Base-by-base conservation (phyloP, 306 rosid species). In the Cyclanthera cordifolia region DNA sequence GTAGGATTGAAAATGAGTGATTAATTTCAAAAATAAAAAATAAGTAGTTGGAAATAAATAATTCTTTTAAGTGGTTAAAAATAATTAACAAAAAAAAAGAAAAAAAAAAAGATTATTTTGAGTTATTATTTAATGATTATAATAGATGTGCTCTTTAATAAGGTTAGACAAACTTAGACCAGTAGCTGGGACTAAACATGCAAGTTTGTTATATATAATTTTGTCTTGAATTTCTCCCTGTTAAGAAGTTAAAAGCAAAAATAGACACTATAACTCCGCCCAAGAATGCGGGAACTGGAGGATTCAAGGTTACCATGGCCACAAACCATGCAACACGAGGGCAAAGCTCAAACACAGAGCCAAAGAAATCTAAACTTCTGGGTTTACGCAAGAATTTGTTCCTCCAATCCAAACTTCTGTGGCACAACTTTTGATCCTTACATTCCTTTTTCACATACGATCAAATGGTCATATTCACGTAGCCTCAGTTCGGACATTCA, bases 211-310 rank as follows among this genome's bases (percentile, higher is more conserved):
- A n/a, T n/a, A n/a, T n/a, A n/a, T n/a, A n/a, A n/a, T n/a, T n/a
- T n/a, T n/a, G n/a, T n/a, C n/a, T n/a, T n/a, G n/a, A n/a, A n/a
- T n/a, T n/a, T n/a, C 0, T 59, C 47, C 17, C 25, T 32, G 25
- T 17, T 43, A 34, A 37, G 51, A 19, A 17, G 60, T 6, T 17
- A 9, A 69, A 47, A 52, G 72, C 39, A 16, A 52, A 69, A 69
- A 49, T 49, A 69, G 72, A 48, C 60, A 51, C 60, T 50, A 30
- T 28, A 19, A 69, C 60, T 50, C 60, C 72, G 57, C 24, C 48
- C 72, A 53, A 69, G 17, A 69, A 69, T 69, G 72, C 49, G 60
- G 72, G 60, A 69, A 49, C 6, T 64, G 70, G 37, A 64, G 70
- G 24, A 49, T 69, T 19, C 59, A 69, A 51, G 59, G 52, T 50